Percentiles rank a stretch among this genome's conserved stretches.
Evolutionary conservation across 2,329 filamentous ascomycete genomes (phyloP).

Genomic region (Leptodontidium sp.): DNA sequence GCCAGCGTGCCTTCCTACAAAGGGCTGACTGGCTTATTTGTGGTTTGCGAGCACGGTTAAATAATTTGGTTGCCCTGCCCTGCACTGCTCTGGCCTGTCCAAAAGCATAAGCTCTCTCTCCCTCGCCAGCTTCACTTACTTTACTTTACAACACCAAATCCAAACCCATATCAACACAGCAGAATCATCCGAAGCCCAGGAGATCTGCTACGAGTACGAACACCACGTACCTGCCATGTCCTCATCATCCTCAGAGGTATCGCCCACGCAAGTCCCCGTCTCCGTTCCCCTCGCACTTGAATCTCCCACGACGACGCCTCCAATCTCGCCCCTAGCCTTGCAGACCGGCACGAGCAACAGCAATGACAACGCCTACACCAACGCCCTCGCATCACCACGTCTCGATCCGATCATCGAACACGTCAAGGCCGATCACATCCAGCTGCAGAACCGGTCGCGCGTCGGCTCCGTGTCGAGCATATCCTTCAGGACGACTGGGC

Average conservation of each 20-base stretch:
- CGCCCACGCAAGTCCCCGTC: conserved; percentile 20
- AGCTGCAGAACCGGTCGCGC: conserved; percentile 24
- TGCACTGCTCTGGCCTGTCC: too few species aligned
- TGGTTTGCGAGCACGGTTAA: conserved; percentile 21
- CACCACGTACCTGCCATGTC: conserved; percentile 16
- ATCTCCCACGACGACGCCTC: conserved; percentile 31
- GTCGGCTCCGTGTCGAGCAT: conserved; percentile 41
- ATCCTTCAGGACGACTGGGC: conserved; percentile 40
- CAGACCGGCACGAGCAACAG: conserved; percentile 13
- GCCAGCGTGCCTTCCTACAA: background rate
- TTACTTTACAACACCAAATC: background rate
- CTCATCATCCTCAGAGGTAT: conserved; percentile 26
- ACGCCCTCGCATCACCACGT: conserved; percentile 33
- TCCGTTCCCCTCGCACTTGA: conserved; percentile 20
- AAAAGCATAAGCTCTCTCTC: too few species aligned
- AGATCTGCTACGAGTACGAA: conserved; percentile 2
- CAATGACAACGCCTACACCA: conserved; percentile 16
- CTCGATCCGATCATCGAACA: conserved; percentile 46
- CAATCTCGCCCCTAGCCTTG: conserved; percentile 37
- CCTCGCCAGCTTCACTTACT: conserved; percentile 14
- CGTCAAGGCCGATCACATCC: conserved; percentile 42
- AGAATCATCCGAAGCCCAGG: conserved; percentile 26
- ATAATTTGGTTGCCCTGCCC: conserved; percentile 21
- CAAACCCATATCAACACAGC: conserved; percentile 23
- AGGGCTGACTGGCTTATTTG: conserved; percentile 1